phyloP scores from a whole-genome alignment of 2,329 filamentous ascomycete species.

The Fusarium goolgardi region DNA sequence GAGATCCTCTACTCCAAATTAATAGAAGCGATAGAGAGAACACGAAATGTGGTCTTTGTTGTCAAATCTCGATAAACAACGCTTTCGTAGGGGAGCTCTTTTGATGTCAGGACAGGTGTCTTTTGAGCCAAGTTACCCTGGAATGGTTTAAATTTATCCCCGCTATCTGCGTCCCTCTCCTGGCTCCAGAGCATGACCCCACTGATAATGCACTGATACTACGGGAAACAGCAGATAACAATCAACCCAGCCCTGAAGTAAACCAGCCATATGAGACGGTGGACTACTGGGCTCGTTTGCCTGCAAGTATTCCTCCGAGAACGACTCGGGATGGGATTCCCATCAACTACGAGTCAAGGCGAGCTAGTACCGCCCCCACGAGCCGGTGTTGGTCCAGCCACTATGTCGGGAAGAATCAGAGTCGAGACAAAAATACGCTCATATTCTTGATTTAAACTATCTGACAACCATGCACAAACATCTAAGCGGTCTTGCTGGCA shows the following conservation, averaged over 20 bases:
- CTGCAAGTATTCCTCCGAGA: too few species aligned
- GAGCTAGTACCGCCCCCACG: too few species aligned
- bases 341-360: too few species aligned
- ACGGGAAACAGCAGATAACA: too few species aligned
- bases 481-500: not conserved
- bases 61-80: not conserved
- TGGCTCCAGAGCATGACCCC: not conserved
- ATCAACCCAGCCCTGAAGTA: too few species aligned
- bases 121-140: not conserved
- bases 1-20: not conserved
- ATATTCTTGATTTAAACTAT: not conserved
- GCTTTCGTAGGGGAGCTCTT: not conserved
- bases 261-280: too few species aligned
- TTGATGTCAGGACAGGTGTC: not conserved
- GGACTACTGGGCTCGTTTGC: too few species aligned
- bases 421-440: not conserved
- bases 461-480: rapidly evolving
- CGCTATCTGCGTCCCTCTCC: not conserved
- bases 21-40: not conserved
- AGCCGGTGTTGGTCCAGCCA: too few species aligned
- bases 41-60: too few species aligned
- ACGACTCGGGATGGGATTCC: too few species aligned
- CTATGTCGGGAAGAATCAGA: too few species aligned
- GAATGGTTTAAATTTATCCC: not conserved
- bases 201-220: not conserved